phyloP scores from a whole-genome alignment of 495 filamentous ascomycete species.

The Neurospora discreta region DNA sequence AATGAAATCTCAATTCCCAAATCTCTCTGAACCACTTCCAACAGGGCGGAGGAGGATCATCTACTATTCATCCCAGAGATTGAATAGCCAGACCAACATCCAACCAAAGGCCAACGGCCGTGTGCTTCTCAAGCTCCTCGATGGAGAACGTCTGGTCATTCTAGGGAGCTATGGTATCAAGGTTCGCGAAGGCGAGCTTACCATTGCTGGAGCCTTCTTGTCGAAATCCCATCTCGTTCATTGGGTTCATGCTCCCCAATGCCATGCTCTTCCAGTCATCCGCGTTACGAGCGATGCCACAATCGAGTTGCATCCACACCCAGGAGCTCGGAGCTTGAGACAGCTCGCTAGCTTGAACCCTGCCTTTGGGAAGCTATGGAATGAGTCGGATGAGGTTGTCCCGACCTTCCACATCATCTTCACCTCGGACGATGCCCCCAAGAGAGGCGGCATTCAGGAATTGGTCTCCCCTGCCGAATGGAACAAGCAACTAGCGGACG shows the following conservation, averaged over 20 bases:
- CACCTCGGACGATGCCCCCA: conserved; percentile 34
- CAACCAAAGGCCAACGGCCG: conserved; percentile 19
- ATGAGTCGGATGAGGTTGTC: conserved; percentile 23
- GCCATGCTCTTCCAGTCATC: conserved; percentile 66
- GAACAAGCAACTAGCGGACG: conserved; percentile 37
- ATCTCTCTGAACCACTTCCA: background rate
- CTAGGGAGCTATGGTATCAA: conserved; percentile 66
- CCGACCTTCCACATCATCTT: conserved; percentile 34
- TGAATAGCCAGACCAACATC: background rate
- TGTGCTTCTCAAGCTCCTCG: conserved; percentile 22
- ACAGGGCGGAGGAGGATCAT: background rate
- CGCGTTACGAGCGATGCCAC: conserved; percentile 40
- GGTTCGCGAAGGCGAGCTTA: conserved; percentile 46
- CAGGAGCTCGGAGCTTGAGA: conserved; percentile 43
- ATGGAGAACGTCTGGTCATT: conserved; percentile 52
- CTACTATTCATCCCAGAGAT: background rate
- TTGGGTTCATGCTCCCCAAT: conserved; percentile 61
- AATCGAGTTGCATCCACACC: conserved; percentile 40
- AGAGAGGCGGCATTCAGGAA: conserved; percentile 40
- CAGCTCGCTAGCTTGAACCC: conserved; percentile 53
- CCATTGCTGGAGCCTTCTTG: conserved; percentile 57
- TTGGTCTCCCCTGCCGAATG: conserved; percentile 56
- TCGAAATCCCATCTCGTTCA: conserved; percentile 39
- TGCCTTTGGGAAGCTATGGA: conserved; percentile 66
- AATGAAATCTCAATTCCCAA: background rate